phyloP scores from a whole-genome alignment of 208 protist species.

The Wallacemonas sp. region DNA sequence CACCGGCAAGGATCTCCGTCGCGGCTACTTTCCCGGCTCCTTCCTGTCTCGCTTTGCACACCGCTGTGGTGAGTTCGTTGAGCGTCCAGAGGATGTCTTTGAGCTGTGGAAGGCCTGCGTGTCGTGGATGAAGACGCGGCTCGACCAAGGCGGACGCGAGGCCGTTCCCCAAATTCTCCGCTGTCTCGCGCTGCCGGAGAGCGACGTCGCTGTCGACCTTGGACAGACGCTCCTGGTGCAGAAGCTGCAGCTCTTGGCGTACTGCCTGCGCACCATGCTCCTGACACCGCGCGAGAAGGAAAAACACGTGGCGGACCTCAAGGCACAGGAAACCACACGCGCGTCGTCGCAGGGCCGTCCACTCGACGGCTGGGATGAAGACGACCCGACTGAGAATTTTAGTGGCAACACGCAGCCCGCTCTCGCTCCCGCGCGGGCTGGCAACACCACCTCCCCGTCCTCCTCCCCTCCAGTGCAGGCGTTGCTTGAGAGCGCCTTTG shows the following conservation, averaged over 20 bases:
- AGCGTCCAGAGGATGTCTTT: slow-evolving; percentile 30
- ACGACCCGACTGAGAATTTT: not conserved
- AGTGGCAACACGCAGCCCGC: not conserved
- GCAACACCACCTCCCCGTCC: too few species aligned
- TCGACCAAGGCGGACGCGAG: slow-evolving; percentile 24
- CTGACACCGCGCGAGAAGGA: slow-evolving; percentile 6
- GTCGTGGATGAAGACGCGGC: slow-evolving; percentile 28
- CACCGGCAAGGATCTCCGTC: slow-evolving; percentile 39
- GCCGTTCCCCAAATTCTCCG: slow-evolving; percentile 33
- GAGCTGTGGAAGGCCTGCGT: slow-evolving; percentile 49
- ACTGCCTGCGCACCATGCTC: slow-evolving; percentile 49
- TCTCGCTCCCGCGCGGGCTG: too few species aligned
- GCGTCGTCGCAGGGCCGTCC: not conserved
- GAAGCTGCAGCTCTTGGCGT: slow-evolving; percentile 78
- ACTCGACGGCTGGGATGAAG: slow-evolving; percentile 35
- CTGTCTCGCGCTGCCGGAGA: slow-evolving; percentile 38
- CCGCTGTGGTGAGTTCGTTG: slow-evolving; percentile 32
- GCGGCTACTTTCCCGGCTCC: slow-evolving; percentile 73
- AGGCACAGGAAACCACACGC: not conserved
- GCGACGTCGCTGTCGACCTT: slow-evolving; percentile 39
- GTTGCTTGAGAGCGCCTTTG: not conserved
- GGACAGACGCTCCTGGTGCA: slow-evolving; percentile 58
- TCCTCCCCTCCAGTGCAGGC: too few species aligned
- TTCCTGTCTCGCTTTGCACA: slow-evolving; percentile 73
- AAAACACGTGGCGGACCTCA: slow-evolving; percentile 1